A percentile compares a stretch with the other conserved stretches of the same genome.
Conservation (phyloP, 495 filamentous ascomycete species). For the Penicillium steckii region DNA sequence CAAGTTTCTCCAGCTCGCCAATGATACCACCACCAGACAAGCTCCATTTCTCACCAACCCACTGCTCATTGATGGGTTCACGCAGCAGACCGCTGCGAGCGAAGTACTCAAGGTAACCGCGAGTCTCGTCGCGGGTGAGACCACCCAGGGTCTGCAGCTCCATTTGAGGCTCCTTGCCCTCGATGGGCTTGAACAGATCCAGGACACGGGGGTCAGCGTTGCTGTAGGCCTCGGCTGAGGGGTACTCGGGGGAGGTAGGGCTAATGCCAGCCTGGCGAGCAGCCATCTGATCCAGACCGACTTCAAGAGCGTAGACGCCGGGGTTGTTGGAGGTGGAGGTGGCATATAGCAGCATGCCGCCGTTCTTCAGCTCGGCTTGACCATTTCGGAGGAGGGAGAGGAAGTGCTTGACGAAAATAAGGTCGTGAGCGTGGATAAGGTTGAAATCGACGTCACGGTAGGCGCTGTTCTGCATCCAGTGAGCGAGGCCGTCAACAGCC, state of each 20-base stretch:
- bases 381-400: conserved; percentile 62
- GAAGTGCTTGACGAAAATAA: conserved; percentile 75
- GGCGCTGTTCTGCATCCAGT: conserved; percentile 73
- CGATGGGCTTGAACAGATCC: conserved; percentile 39
- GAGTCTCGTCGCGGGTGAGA: conserved; percentile 71
- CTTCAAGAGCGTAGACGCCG: conserved; percentile 57
- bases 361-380: conserved; percentile 59
- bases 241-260: conserved; percentile 40
- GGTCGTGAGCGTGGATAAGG: conserved; percentile 82
- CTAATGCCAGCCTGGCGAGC: conserved; percentile 36
- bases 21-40: conserved; percentile 78
- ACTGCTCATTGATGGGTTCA: conserved; percentile 63
- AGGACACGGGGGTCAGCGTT: conserved; percentile 67
- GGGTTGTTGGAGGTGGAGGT: conserved; percentile 67
- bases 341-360: conserved; percentile 75
- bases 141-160: conserved; percentile 60
- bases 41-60: conserved; percentile 82
- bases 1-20: conserved; percentile 74
- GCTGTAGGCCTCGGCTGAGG: conserved; percentile 60
- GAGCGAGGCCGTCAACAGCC: conserved; percentile 70
- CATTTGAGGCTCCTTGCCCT: conserved; percentile 39
- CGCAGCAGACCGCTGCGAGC: conserved; percentile 80
- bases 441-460: conserved; percentile 69
- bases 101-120: conserved; percentile 88
- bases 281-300: conserved; percentile 57